These are phyloP conservation scores for Psilocybe mexicana DNA, from an alignment of 1,284 basidiomycete genomes.

Conservation along the genomic window DNA sequence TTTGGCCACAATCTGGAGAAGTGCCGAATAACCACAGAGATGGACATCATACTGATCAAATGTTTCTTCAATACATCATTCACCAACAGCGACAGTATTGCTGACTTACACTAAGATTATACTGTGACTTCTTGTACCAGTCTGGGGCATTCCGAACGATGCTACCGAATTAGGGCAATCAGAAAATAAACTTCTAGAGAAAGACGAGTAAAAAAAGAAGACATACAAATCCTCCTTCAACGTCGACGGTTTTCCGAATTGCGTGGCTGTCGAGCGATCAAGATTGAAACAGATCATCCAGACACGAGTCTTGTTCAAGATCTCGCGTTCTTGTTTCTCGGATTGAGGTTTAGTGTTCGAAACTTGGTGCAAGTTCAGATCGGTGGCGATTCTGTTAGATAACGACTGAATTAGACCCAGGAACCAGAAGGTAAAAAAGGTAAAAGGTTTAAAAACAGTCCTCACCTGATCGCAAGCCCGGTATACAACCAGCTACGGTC, in stretches of 20 bases:
- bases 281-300: slow-evolving; percentile 90
- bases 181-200: background rate
- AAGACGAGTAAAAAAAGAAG: background rate
- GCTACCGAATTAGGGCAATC: slow-evolving; percentile 31
- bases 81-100: background rate
- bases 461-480: slow-evolving; percentile 73
- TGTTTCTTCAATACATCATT: background rate
- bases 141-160: slow-evolving; percentile 73
- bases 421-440: slow-evolving; percentile 22
- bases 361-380: slow-evolving; percentile 79
- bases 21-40: slow-evolving; percentile 67
- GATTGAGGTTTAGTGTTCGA: slow-evolving; percentile 56
- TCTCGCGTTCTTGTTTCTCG: slow-evolving; percentile 76
- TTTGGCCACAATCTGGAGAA: slow-evolving; percentile 67
- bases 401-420: slow-evolving; percentile 1
- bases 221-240: slow-evolving; percentile 82
- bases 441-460: too few relatives aligned
- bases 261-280: slow-evolving; percentile 80
- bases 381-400: slow-evolving; percentile 72
- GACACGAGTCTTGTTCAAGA: slow-evolving; percentile 76
- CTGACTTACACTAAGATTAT: slow-evolving; percentile 55
- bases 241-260: slow-evolving; percentile 85
- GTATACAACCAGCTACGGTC: slow-evolving; percentile 82
- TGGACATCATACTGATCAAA: slow-evolving; percentile 66
- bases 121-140: slow-evolving; percentile 74